These are phyloP conservation scores for Debaryomyces sp. DNA, from an alignment of 1,139 yeast genomes.

Conservation along the genomic window DNA sequence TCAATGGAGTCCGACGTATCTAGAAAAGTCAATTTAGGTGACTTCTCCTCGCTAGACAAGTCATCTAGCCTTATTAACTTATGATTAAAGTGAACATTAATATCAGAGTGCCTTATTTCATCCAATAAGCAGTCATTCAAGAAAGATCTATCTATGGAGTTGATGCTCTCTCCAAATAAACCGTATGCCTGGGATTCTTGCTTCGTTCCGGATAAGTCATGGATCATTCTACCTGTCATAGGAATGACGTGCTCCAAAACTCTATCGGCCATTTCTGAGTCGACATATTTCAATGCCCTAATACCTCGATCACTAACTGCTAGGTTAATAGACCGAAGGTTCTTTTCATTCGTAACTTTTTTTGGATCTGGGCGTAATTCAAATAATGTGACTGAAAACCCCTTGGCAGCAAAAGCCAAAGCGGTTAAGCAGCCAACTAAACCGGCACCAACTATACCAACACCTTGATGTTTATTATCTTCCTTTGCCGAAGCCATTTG, in stretches of 20 bases:
- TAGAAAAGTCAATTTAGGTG: constrained; percentile 30
- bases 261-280: constrained; percentile 55
- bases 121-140: constrained; percentile 67
- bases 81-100: constrained; percentile 57
- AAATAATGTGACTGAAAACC: constrained; percentile 71
- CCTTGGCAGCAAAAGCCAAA: constrained; percentile 70
- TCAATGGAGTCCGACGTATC: constrained; percentile 15
- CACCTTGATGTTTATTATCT: constrained; percentile 9
- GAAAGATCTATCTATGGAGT: constrained; percentile 78
- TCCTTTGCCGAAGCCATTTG: background rate
- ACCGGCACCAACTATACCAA: constrained; percentile 80
- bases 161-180: constrained; percentile 79
- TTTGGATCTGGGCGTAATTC: constrained; percentile 57
- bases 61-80: constrained; percentile 49
- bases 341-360: constrained; percentile 24
- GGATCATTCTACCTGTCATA: constrained; percentile 90
- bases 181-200: constrained; percentile 79
- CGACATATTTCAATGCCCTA: constrained; percentile 64
- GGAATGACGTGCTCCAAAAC: constrained; percentile 70
- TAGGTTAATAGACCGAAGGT: constrained; percentile 74
- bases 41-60: constrained; percentile 21
- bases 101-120: constrained; percentile 49
- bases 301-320: constrained; percentile 89
- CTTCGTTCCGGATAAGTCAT: constrained; percentile 59
- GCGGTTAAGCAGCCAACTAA: constrained; percentile 90